Evolutionary conservation across 139 green algal species (phyloP).

Genomic region (Closterium sp.): DNA sequence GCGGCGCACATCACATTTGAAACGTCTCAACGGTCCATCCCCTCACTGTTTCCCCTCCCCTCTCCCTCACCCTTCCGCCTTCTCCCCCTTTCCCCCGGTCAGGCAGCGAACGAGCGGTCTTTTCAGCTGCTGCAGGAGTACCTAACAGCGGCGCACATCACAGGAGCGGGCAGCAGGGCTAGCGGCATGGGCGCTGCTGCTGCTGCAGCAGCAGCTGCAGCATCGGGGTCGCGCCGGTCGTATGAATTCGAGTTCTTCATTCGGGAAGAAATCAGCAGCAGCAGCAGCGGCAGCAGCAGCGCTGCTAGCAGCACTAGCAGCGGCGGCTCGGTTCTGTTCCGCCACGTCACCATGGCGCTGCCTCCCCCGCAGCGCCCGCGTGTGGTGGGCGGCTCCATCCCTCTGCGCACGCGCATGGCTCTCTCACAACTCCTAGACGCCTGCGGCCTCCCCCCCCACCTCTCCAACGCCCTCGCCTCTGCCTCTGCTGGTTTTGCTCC

Average conservation of each 20-base stretch:
- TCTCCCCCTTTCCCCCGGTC: neutral
- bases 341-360: slow-evolving; percentile 2
- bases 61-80: neutral
- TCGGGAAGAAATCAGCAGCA: slow-evolving; percentile 4
- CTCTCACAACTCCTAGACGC: slow-evolving; percentile 31
- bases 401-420: slow-evolving; percentile 10
- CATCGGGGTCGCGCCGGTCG: neutral
- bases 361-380: slow-evolving; percentile 18
- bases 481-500: neutral
- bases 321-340: neutral
- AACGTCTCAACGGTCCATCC: neutral
- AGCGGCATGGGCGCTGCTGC: neutral
- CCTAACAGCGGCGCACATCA: slow-evolving; percentile 7
- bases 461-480: neutral
- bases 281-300: neutral
- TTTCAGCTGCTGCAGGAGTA: slow-evolving; percentile 54
- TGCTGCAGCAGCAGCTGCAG: neutral
- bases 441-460: slow-evolving; percentile 22
- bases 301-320: slow-evolving; percentile 1
- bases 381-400: neutral
- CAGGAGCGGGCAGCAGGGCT: neutral
- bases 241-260: slow-evolving; percentile 35
- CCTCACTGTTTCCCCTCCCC: neutral
- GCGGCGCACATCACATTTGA: neutral
- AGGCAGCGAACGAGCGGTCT: slow-evolving; percentile 49